A percentile compares a stretch with the other conserved stretches of the same genome.
phyloP scores from a whole-genome alignment of 768 basidiomycete species.

The Clavulina sp. region DNA sequence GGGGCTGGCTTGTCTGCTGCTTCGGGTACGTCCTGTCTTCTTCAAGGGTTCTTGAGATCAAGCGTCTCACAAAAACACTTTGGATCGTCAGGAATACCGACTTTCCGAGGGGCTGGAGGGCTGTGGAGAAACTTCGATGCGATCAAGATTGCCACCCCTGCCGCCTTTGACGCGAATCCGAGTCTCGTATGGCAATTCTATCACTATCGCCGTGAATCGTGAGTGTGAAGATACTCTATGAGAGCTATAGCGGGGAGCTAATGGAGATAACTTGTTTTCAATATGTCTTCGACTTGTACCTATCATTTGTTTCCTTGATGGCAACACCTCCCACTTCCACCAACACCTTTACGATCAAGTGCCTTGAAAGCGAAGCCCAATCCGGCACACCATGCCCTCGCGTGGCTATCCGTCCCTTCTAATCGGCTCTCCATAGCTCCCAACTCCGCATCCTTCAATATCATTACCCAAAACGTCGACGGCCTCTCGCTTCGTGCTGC shows the following conservation, averaged over 20 bases:
- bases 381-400: slow-evolving; percentile 35
- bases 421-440: slow-evolving; percentile 15
- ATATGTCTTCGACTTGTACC: too few relatives aligned
- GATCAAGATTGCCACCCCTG: slow-evolving; percentile 33
- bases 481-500: slow-evolving; percentile 9
- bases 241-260: too few relatives aligned
- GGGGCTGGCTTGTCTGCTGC: slow-evolving; percentile 51
- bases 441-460: slow-evolving; percentile 15
- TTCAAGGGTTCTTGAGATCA: slow-evolving; percentile 23
- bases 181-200: slow-evolving; percentile 47
- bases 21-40: too few relatives aligned
- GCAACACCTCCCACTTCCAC: not conserved
- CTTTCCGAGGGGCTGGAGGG: slow-evolving; percentile 33
- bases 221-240: too few relatives aligned
- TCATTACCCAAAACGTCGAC: slow-evolving; percentile 15
- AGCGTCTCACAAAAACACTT: slow-evolving; percentile 4
- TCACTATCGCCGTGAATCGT: slow-evolving; percentile 36
- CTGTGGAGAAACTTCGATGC: slow-evolving; percentile 36
- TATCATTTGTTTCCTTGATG: slow-evolving; percentile 4
- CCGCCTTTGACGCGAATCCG: slow-evolving; percentile 32
- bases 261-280: too few relatives aligned
- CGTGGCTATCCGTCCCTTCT: slow-evolving; percentile 24
- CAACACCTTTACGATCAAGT: slow-evolving; percentile 18
- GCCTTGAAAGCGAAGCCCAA: slow-evolving; percentile 34
- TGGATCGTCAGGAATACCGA: slow-evolving; percentile 23